A percentile compares a stretch with the other conserved stretches of the same genome.
Conservation (phyloP, 495 filamentous ascomycete species). For the Neurospora sp. region DNA sequence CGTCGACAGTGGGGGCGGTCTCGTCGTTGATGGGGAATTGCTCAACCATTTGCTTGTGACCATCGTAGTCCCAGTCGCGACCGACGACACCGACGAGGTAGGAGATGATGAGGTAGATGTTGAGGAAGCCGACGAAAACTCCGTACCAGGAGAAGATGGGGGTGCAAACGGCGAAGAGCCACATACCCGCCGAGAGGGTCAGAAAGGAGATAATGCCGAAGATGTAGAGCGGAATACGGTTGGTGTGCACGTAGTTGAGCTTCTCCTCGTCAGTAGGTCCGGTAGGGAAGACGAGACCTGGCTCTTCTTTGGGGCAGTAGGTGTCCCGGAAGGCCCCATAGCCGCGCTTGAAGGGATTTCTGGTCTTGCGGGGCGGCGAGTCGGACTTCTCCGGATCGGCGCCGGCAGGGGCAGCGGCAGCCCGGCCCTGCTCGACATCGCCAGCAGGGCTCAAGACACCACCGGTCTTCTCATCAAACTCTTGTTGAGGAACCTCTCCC, state of each 20-base stretch:
- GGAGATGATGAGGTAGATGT: slow-evolving; percentile 25
- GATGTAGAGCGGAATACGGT: slow-evolving; percentile 23
- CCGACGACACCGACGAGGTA: slow-evolving; percentile 23
- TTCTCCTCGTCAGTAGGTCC: slow-evolving; percentile 22
- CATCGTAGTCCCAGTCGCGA: slow-evolving; percentile 19
- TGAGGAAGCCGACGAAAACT: slow-evolving; percentile 24
- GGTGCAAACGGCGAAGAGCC: slow-evolving; percentile 20
- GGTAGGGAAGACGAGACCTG: slow-evolving; percentile 17
- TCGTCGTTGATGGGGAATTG: slow-evolving; percentile 19
- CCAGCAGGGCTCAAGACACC: neutral
- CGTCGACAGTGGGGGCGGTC: slow-evolving; percentile 21
- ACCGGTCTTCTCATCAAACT: slow-evolving; percentile 7
- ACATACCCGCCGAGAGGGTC: slow-evolving; percentile 24
- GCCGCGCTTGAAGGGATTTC: slow-evolving; percentile 7
- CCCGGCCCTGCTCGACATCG: slow-evolving; percentile 4
- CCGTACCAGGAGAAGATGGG: slow-evolving; percentile 26
- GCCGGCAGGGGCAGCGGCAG: neutral
- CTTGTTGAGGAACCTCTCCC: slow-evolving; percentile 7
- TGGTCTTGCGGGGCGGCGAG: neutral
- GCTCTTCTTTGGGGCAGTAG: slow-evolving; percentile 21
- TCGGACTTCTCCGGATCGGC: slow-evolving; percentile 7
- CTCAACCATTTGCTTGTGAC: slow-evolving; percentile 8
- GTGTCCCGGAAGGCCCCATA: slow-evolving; percentile 15
- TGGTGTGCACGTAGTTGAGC: slow-evolving; percentile 18
- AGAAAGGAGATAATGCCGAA: slow-evolving; percentile 23